Percentiles rank a stretch among this genome's conserved stretches.
Evolutionary conservation across 2,329 filamentous ascomycete species (phyloP).

Genomic region (Pseudocercospora fijiensis): DNA sequence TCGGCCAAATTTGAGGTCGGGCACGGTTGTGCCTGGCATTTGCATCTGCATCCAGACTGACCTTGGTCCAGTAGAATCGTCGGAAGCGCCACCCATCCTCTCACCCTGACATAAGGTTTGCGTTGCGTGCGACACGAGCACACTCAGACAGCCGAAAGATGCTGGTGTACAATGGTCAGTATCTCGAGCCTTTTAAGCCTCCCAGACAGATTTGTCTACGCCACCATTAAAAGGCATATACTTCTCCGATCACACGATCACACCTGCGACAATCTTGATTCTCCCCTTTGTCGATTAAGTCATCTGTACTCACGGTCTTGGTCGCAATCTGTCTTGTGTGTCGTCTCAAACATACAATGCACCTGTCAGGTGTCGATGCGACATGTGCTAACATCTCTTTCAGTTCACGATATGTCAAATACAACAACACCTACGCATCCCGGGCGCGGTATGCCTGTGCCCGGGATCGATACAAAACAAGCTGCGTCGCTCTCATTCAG

Average conservation of each 20-base stretch:
- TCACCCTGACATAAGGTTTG: conserved; percentile 30
- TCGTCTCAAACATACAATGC: conserved; percentile 24
- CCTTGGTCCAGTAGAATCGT: conserved; percentile 27
- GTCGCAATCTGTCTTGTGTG: conserved; percentile 28
- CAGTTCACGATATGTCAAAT: conserved; percentile 32
- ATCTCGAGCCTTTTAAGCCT: conserved; percentile 21
- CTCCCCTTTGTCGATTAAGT: conserved; percentile 23
- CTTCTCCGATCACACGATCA: conserved; percentile 21
- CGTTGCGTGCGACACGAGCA: conserved; percentile 27
- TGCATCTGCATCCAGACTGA: conserved; percentile 28
- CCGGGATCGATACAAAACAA: conserved; percentile 31
- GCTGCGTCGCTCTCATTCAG: conserved; percentile 18
- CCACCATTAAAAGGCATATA: conserved; percentile 35
- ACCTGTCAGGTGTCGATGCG: conserved; percentile 7
- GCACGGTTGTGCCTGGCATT: conserved; percentile 36
- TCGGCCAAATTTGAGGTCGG: conserved; percentile 18
- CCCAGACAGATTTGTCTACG: conserved; percentile 21
- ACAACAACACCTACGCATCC: conserved; percentile 27
- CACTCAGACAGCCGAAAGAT: conserved; percentile 25
- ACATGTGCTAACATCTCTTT: conserved; percentile 12
- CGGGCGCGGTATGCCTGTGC: conserved; percentile 28
- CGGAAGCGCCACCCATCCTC: conserved; percentile 29
- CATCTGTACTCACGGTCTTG: conserved; percentile 17
- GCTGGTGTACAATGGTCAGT: conserved; percentile 36
- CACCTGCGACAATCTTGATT: conserved; percentile 15